Percentiles rank a stretch among this genome's conserved stretches.
phyloP scores from a whole-genome alignment of 768 basidiomycete species.

The Lanmaoa pseudosensibilis region DNA sequence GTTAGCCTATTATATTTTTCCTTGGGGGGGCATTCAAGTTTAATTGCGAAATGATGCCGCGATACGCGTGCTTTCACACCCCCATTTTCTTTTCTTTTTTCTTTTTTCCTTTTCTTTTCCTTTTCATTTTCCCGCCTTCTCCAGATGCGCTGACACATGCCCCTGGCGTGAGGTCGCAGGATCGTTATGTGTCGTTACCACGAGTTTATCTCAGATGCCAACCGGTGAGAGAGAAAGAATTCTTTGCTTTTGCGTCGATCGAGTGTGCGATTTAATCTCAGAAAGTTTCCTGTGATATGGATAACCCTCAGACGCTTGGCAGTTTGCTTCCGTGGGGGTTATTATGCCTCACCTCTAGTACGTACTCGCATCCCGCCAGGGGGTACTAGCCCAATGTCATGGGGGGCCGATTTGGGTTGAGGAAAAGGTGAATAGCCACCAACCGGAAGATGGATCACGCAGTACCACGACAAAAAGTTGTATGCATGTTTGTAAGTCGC shows the following conservation, averaged over 20 bases:
- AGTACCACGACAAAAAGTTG: constrained; percentile 6
- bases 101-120: not conserved
- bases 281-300: constrained; percentile 12
- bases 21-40: constrained; percentile 15
- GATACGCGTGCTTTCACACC: constrained; percentile 22
- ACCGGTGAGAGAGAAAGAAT: constrained; percentile 18
- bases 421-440: not conserved
- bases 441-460: constrained; percentile 14
- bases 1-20: constrained; percentile 22
- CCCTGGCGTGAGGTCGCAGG: constrained; percentile 26
- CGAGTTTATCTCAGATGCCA: constrained; percentile 32
- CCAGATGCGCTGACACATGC: constrained; percentile 24
- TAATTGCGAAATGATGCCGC: constrained; percentile 21
- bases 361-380: constrained; percentile 14
- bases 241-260: constrained; percentile 24
- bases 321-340: constrained; percentile 12
- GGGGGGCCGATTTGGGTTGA: constrained; percentile 1
- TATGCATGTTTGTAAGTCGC: constrained; percentile 3
- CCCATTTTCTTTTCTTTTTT: constrained; percentile 6
- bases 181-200: constrained; percentile 25
- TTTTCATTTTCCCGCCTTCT: constrained; percentile 7
- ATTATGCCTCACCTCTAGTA: constrained; percentile 4
- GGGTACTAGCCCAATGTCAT: not conserved
- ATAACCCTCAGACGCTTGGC: constrained; percentile 8
- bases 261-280: constrained; percentile 25